phyloP scores from a whole-genome alignment of 1,284 basidiomycete species.

The Mrakiaceae sp. region DNA sequence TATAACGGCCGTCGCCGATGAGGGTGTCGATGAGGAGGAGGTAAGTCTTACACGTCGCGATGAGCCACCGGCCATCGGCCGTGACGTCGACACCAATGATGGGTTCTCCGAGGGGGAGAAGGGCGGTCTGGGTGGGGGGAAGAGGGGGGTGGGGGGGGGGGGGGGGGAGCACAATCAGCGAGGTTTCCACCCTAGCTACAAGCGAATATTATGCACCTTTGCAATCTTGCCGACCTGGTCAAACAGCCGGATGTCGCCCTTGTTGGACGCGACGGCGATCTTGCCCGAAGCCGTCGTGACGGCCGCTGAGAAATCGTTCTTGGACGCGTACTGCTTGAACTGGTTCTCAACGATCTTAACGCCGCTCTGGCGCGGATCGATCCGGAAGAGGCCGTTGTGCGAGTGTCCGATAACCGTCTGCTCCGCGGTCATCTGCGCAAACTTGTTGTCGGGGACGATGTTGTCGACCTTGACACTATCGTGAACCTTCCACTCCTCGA shows the following conservation, averaged over 20 bases:
- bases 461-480: conserved; percentile 76
- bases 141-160: conserved; percentile 83
- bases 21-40: conserved; percentile 89
- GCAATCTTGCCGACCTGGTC: conserved; percentile 97
- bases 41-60: conserved; percentile 93
- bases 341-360: conserved; percentile 89
- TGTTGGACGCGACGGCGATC: conserved; percentile 87
- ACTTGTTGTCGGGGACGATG: conserved; percentile 88
- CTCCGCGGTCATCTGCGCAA: conserved; percentile 83
- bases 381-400: conserved; percentile 89
- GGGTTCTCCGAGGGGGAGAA: conserved; percentile 89
- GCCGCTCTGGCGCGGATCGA: conserved; percentile 85
- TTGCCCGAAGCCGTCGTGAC: conserved; percentile 78
- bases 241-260: conserved; percentile 92
- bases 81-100: conserved; percentile 93
- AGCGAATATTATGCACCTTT: conserved; percentile 40
- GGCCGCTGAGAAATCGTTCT: conserved; percentile 91
- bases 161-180: conserved; percentile 84
- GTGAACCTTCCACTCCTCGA: conserved; percentile 97
- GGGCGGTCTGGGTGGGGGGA: conserved; percentile 68
- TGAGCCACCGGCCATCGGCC: conserved; percentile 84
- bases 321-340: conserved; percentile 85
- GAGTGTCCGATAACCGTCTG: conserved; percentile 82
- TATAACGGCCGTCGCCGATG: conserved; percentile 81
- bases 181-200: conserved; percentile 50